phyloP scores from a whole-genome alignment of 2,329 filamentous ascomycete genomes.

The Cladosporium sp. region DNA sequence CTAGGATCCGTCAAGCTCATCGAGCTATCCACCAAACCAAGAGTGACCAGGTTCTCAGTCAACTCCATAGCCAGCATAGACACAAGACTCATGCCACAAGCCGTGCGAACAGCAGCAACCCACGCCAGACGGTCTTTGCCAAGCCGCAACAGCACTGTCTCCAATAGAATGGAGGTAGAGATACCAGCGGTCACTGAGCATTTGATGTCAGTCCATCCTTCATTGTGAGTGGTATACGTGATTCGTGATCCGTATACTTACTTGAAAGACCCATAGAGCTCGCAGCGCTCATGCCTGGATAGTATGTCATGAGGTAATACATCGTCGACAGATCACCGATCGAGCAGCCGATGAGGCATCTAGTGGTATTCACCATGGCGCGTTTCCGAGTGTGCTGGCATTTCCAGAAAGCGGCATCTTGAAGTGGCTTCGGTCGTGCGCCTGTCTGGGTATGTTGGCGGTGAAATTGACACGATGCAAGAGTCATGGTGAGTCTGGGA shows the following conservation, averaged over 20 bases:
- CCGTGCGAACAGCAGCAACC: background rate
- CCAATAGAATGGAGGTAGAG: background rate
- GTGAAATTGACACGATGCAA: background rate
- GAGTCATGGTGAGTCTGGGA: background rate
- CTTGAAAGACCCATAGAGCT: background rate
- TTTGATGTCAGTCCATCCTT: background rate
- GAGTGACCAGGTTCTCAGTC: slow-evolving; percentile 1
- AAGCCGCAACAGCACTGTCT: background rate
- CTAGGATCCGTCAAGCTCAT: background rate
- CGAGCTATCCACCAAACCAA: background rate
- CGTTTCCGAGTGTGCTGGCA: slow-evolving; percentile 4
- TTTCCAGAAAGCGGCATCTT: slow-evolving; percentile 2
- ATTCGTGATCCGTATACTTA: too few relatives aligned
- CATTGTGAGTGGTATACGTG: too few relatives aligned
- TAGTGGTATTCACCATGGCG: slow-evolving; percentile 3
- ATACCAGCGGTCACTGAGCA: slow-evolving; percentile 3
- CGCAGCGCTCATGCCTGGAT: background rate
- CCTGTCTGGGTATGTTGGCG: background rate
- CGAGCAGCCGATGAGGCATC: slow-evolving; percentile 6
- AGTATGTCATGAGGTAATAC: slow-evolving; percentile 6
- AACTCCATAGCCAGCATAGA: slow-evolving; percentile 10
- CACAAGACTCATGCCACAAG: slow-evolving; percentile 5
- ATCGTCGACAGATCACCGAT: slow-evolving; percentile 3
- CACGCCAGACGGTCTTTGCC: background rate
- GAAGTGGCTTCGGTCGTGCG: background rate